Base-by-base conservation (phyloP, 164 flowering plant genomes). In the Chimonanthus praecox region DNA sequence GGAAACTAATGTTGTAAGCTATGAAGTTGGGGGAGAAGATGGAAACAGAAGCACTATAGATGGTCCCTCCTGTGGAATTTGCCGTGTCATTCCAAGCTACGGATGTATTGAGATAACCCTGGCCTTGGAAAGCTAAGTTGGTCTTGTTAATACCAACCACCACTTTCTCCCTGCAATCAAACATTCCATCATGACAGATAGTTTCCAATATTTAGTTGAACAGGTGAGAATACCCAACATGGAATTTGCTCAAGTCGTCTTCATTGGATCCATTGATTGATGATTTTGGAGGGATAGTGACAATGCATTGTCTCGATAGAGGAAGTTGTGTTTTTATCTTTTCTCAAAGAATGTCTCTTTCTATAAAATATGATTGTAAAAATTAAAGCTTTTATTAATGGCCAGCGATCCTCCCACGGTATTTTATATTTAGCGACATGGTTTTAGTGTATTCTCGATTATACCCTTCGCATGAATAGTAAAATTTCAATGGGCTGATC, bases 61-160 rank as follows among this genome's bases (percentile, higher is more conserved):
- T 46, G 6, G 97, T 90, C 10, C 93, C 90, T 69, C 95, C 97
- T 0, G 95, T 87, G 6, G 95, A 91, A 76, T 90, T 88, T 1
- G 98, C 88, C 1, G 97, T 93, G 79, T 93, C 97, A 49, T 90
- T 89, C 98, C 98, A 94, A 33, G 79, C 70, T 13, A 94, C 87
- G 70, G 72, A 64, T 1, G 98, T 88, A 75, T 77, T 86, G 21
- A 66, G 79, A 77, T 86, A 89, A 15, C 94, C 95, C 69, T 83
- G 83, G 0, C 98, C 97, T 86, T 87, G 85, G 54, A 94, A 8
- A 78, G 88, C 86, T 78, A 91, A 58, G 71, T 94, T 91, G 0
- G 85, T 83, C 82, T 94, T 91, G 86, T 82, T 88, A 11, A 83
- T 73, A 4, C 71, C 46, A 6, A 91, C 78, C 47, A 76, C 74